Evolutionary conservation across 2,329 filamentous ascomycete genomes (phyloP).

Genomic region (Trichoderma arundinaceum): DNA sequence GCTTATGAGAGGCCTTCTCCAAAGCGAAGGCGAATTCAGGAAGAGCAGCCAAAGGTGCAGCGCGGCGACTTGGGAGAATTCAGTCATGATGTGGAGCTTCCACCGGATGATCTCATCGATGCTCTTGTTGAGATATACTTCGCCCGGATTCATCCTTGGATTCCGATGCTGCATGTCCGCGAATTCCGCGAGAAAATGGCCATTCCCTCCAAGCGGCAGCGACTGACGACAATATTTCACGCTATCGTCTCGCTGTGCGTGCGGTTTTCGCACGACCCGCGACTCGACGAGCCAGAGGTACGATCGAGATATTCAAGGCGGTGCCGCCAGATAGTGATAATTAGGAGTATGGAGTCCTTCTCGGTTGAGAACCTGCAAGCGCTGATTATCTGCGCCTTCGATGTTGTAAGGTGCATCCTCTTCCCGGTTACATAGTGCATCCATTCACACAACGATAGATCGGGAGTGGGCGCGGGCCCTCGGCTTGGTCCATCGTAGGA

Average conservation of each 20-base stretch:
- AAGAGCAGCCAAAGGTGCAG: too few species aligned
- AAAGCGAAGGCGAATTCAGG: too few species aligned
- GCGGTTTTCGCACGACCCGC: not conserved
- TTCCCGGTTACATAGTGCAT: too few species aligned
- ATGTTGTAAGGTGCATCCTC: not conserved
- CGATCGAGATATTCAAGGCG: not conserved
- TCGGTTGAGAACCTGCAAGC: slow-evolving; percentile 2
- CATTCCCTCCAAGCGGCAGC: not conserved
- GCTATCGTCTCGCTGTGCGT: not conserved
- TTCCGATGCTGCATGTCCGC: slow-evolving; percentile 1
- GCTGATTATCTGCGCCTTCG: not conserved
- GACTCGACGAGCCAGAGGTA: not conserved
- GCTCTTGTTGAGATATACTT: slow-evolving; percentile 7
- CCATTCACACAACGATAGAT: not conserved
- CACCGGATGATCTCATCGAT: slow-evolving; percentile 5
- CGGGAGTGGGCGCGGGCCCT: not conserved
- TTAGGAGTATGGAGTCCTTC: slow-evolving; percentile 11
- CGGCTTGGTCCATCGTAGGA: not conserved
- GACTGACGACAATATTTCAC: not conserved
- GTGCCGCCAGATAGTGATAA: slow-evolving; percentile 2
- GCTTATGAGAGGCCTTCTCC: too few species aligned
- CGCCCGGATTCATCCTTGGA: not conserved
- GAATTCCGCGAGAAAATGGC: not conserved
- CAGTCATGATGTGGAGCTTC: not conserved
- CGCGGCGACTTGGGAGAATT: too few species aligned